Evolutionary conservation across 495 filamentous ascomycete genomes (phyloP), one percentile per base, ranked within the genome.

Genomic region (Apiosordaria backusii): DNA sequence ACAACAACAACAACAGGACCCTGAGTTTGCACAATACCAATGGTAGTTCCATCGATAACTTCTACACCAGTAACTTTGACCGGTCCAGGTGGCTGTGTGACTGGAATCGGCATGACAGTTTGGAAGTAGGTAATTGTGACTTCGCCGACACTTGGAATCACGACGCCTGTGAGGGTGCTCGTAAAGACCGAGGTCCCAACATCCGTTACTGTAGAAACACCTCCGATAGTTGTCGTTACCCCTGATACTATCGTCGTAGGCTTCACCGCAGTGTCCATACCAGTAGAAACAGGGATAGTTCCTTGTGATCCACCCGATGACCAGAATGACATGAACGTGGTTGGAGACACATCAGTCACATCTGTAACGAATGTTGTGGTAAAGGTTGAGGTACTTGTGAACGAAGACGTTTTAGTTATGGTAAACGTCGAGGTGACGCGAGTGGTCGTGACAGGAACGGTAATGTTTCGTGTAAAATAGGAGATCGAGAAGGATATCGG

Each of bases 51-150:
- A 1, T 67, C 62, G 16, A 70, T 61, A 4, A 73, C 64, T 1
- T 66, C 58, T 5, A 65, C 61, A 4, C 63, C 61, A 0, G 67
- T 71, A 0, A 67, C 62, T 27, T 64, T 55, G 5, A 67, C 63
- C 1, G 67, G 66, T 2, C 59, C 45, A 0, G 61, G 61, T 22
- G 60, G 53, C 10, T 64, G 35, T 0, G 61, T 60, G 27, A 58
- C 55, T 22, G 65, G 62, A 23, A 55, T n/a, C 0, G 65, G 67
- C 4, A 62, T 16, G 18, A 69, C 57, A 3, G 73, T 77, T n/a
- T 61, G 53, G 52, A 68, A 77, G 57, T 68, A 70, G 0, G 73
- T 77, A 57, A 74, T 64, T 15, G 72, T 74, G 19, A 74, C 65
- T 22, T 69, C 52, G 18, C 74, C 69, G 16, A 70, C 61, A 15